phyloP scores from a whole-genome alignment of 2,329 filamentous ascomycete genomes.

The Ophiostoma montium region DNA sequence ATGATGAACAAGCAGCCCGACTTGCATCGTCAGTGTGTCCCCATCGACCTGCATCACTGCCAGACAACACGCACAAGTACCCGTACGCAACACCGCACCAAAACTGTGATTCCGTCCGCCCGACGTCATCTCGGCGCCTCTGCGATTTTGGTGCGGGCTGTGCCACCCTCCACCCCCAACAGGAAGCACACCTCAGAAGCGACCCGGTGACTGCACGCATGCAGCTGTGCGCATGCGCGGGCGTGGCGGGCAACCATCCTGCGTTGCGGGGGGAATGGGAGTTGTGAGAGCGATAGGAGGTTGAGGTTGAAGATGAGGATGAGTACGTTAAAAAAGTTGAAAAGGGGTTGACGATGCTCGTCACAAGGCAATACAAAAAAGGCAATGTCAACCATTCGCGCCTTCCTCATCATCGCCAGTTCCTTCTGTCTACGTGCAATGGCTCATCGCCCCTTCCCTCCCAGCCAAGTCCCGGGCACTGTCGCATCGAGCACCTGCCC shows the following conservation, averaged over 20 bases:
- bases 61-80: background rate
- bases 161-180: background rate
- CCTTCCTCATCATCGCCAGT: no score
- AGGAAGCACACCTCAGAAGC: background rate
- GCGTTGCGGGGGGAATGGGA: background rate
- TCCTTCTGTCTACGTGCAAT: no score
- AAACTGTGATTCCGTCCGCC: slow-evolving; percentile 12
- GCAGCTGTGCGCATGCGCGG: background rate
- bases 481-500: background rate
- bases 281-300: background rate
- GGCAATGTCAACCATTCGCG: no score
- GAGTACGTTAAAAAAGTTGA: background rate
- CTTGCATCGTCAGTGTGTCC: no score
- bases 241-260: background rate
- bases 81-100: background rate
- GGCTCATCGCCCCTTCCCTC: no score
- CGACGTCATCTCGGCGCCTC: slow-evolving; percentile 8
- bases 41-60: no score
- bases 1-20: no score
- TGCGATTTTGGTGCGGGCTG: background rate
- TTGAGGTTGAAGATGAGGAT: background rate
- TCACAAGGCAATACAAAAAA: no score
- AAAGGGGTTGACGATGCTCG: no score
- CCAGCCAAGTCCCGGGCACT: no score
- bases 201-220: background rate